Base-by-base conservation (phyloP, 148 eudicot species). In the Persicaria maculosa region DNA sequence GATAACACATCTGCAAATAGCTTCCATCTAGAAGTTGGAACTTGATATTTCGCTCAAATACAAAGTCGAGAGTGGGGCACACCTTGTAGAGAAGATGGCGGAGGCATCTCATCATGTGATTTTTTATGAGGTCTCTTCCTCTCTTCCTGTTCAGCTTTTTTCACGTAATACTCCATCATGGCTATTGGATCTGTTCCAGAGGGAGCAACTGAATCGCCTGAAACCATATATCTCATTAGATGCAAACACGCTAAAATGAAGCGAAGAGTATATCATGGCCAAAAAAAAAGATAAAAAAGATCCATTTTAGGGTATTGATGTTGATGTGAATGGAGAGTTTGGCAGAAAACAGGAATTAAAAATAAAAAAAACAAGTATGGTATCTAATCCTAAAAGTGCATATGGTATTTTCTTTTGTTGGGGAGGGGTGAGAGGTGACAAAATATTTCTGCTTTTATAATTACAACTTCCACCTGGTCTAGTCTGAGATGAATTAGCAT, bases 51-150 rank as follows among this genome's bases (percentile, higher is more conserved):
- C n/a, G 25, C 62, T 61, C 6, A 31, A 31, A 22, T 9, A 61
- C 15, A 61, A 61, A 9, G 7, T 62, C 44, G 31, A 72, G 75
- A 9, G 68, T 61, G 17, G 25, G 45, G 55, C 70, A 47, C 36
- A 90, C 98, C 92, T 87, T 90, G 98, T 73, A 93, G 89, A 48
- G 98, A 95, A 72, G 92, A 83, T 69, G 98, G 98, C 52, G 98
- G 97, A 78, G 98, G 98, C 98, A 95, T 95, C 87, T 95, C 98
- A 82, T 95, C 96, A 77, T 85, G 83, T 44, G 98, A 95, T 59
- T 84, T 86, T 81, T 85, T 95, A 72, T 88, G 92, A 53, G 89
- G 90, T 79, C 83, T 86, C 79, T 71, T 85, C 82, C 78, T 90
- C 87, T 95, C 98, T 81, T 95, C 98, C 20, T 82, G 88, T 25